phyloP scores from a whole-genome alignment of 345 rosid genomes.

The Gossypium mustelinum region DNA sequence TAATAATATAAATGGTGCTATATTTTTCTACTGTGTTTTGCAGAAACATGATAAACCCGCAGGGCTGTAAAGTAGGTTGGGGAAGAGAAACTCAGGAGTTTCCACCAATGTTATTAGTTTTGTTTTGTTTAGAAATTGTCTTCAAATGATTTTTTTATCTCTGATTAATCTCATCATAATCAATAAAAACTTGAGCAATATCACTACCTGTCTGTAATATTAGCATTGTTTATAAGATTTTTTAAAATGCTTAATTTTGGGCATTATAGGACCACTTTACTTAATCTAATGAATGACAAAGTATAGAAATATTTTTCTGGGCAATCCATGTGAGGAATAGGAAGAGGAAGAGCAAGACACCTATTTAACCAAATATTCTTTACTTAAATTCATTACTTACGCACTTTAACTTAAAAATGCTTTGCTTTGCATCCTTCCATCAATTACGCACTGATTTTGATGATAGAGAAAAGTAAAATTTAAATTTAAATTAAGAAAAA shows the following conservation, averaged over 20 bases:
- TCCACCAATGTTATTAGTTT: neutral
- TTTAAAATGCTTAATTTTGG: no score
- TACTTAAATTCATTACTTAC: neutral
- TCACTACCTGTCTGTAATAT: neutral
- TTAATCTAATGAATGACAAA: neutral
- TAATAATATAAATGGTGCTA: neutral
- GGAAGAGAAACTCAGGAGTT: neutral
- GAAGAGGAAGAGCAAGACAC: neutral
- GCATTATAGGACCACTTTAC: neutral
- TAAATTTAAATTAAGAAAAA: no score
- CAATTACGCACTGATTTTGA: neutral
- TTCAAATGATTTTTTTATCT: neutral
- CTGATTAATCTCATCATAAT: neutral
- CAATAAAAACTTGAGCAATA: no score
- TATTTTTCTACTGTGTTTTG: conserved; percentile 8
- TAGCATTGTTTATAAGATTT: neutral
- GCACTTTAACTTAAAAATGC: neutral
- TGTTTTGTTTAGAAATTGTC: neutral
- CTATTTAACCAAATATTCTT: neutral
- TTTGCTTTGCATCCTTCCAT: neutral
- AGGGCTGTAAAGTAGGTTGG: neutral
- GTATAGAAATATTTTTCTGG: neutral
- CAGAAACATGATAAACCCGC: conserved; percentile 17
- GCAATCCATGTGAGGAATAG: neutral
- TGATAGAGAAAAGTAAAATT: no score